Conservation (phyloP, 2,329 filamentous ascomycete genomes). For the Aspergillus awamori region DNA sequence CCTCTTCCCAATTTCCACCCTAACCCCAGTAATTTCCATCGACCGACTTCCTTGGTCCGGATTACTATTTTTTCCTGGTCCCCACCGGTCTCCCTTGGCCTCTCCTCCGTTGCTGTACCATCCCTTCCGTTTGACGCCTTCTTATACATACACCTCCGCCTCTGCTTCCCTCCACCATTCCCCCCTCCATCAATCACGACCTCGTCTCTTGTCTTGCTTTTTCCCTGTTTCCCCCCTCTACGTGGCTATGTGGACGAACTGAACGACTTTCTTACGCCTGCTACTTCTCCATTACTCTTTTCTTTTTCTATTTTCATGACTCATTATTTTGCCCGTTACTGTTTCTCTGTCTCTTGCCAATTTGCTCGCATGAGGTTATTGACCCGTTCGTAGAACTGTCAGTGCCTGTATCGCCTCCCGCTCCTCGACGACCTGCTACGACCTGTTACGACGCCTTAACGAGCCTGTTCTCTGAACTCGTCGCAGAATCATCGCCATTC, state of each 20-base stretch:
- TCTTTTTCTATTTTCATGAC: conserved; percentile 14
- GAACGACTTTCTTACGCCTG: conserved; percentile 12
- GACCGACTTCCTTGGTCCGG: conserved; percentile 6
- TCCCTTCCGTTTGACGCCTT: conserved; percentile 31
- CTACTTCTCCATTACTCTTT: conserved; percentile 5
- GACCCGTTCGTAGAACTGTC: conserved; percentile 3
- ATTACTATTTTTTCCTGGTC: conserved; percentile 18
- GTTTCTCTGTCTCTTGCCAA: conserved; percentile 20
- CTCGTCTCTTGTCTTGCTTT: conserved; percentile 9
- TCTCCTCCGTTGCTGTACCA: conserved; percentile 25
- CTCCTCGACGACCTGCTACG: conserved; percentile 34
- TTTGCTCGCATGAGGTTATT: conserved; percentile 9
- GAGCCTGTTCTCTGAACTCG: conserved; percentile 19
- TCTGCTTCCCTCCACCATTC: background rate
- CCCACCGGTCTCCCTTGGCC: conserved; percentile 30
- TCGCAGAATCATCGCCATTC: conserved; percentile 16
- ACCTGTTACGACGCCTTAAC: conserved; percentile 29
- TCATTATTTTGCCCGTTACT: background rate
- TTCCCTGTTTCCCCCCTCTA: conserved; percentile 14
- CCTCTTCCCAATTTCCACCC: conserved; percentile 1
- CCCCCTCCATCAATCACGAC: conserved; percentile 10
- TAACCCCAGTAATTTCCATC: conserved; percentile 4
- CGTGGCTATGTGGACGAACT: conserved; percentile 23
- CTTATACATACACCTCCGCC: conserved; percentile 26
- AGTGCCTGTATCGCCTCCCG: conserved; percentile 9